Base-by-base conservation (phyloP, 2,329 filamentous ascomycete genomes). In the Helotiales sp. region DNA sequence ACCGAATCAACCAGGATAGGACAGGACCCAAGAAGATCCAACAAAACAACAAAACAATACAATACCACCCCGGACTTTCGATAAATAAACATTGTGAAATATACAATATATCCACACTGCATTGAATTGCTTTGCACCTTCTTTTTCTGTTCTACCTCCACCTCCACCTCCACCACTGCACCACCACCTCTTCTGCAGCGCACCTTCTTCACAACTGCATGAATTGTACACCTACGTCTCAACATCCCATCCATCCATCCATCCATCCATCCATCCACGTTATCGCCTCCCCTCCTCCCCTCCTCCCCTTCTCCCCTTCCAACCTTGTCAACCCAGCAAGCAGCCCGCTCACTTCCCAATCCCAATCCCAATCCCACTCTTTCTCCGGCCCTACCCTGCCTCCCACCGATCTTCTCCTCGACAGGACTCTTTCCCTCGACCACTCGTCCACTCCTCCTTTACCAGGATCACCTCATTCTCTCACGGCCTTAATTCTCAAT, bases 381-480 rank as follows among this genome's bases (percentile, higher is more conserved):
- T 55, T 45, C 30, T 54, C 63, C 34, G n/a, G 26, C 28, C 55
- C 55, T 43, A 20, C 28, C 55, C 55, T 43, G 22, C 43, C 20
- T 43, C 13, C 45, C 32, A 32, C 15, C 22, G 20, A 62, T 58
- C 49, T 24, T 28, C 10, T n/a, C 57, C 40, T 32, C 64, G 28
- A 54, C 40, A 20, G 40, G 40, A 45, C 40, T 57, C 40, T 20
- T 47, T n/a, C n/a, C 45, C n/a, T 54, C 65, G 43, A 32, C 49
- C 54, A 49, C 60, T 50, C 49, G 24, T 50, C 22, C 59, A 62
- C 22, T 67, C 50, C 47, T 32, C 57, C 15, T 20, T 55, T 20
- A 32, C 64, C 57, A 64, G 67, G 67, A 66, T 66, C 67, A 64
- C 63, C 61, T 57, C 63, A 52, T 57, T 63, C 63, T 68, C 60